A percentile compares a stretch with the other conserved stretches of the same genome.
These are phyloP conservation scores for Albifimbria verrucaria DNA, from an alignment of 2,329 filamentous ascomycete species.

Conservation along the genomic window DNA sequence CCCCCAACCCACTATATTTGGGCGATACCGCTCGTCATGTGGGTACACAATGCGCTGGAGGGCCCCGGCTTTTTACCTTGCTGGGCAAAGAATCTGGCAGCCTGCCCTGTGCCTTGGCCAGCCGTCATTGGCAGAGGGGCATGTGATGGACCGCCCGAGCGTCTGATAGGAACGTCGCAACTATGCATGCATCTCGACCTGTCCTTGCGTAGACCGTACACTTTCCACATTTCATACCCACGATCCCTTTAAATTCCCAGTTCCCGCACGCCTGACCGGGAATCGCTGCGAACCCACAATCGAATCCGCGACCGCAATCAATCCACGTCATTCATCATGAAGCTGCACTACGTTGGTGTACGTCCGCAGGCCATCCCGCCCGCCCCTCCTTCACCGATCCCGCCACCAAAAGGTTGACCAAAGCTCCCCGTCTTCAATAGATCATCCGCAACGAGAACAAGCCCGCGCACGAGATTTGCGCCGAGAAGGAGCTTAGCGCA, in stretches of 20 bases:
- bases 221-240: not conserved
- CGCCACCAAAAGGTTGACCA: slow-evolving; percentile 10
- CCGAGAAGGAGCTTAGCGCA: slow-evolving; percentile 72
- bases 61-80: no score
- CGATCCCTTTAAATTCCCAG: not conserved
- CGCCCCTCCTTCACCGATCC: slow-evolving; percentile 21
- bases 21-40: no score
- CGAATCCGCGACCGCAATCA: not conserved
- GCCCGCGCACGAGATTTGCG: slow-evolving; percentile 72
- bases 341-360: slow-evolving; percentile 86
- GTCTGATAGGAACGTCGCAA: not conserved
- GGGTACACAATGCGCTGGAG: no score
- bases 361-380: slow-evolving; percentile 27
- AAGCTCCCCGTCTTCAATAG: slow-evolving; percentile 42
- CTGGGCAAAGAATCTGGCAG: not conserved
- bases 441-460: slow-evolving; percentile 77
- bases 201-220: not conserved
- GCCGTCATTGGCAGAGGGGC: not conserved
- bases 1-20: no score
- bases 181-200: not conserved
- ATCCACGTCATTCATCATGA: slow-evolving; percentile 56
- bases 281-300: not conserved
- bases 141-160: not conserved
- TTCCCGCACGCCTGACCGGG: not conserved
- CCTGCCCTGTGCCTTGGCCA: not conserved